Evolutionary conservation across 31 red algal species (phyloP).

Genomic region (Bonnemaisonia californica): DNA sequence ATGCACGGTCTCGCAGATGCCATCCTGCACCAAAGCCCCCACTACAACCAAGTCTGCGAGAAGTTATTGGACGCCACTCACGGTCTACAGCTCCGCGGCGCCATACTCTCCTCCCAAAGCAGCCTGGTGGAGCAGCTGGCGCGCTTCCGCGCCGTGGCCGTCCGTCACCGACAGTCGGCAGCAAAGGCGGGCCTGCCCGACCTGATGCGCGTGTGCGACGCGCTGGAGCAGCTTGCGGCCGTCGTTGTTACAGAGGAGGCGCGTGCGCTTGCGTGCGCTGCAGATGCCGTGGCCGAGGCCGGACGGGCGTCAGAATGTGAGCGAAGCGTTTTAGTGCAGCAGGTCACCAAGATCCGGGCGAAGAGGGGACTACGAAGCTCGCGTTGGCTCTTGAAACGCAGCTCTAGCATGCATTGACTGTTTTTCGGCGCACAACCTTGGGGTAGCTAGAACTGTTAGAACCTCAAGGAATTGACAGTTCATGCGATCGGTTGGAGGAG

Average conservation of each 20-base stretch:
- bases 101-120: neutral
- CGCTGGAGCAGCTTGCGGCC: conserved; percentile 4
- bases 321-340: neutral
- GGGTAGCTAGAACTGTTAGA: too few species aligned
- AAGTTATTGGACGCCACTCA: neutral
- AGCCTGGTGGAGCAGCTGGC: neutral
- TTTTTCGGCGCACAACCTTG: too few species aligned
- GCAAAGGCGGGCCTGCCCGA: neutral
- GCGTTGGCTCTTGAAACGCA: too few species aligned
- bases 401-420: too few species aligned
- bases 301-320: neutral
- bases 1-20: neutral
- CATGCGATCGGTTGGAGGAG: too few species aligned
- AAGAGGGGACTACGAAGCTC: neutral
- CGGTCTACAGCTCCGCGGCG: neutral
- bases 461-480: too few species aligned
- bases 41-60: neutral
- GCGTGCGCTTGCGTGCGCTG: neutral
- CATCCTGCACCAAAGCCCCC: neutral
- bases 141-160: neutral
- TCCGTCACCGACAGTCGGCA: neutral
- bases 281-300: neutral
- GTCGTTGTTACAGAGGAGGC: neutral
- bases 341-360: neutral
- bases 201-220: neutral